These are phyloP conservation scores for Penicillium herquei DNA, from an alignment of 495 filamentous ascomycete genomes.

Conservation along the genomic window DNA sequence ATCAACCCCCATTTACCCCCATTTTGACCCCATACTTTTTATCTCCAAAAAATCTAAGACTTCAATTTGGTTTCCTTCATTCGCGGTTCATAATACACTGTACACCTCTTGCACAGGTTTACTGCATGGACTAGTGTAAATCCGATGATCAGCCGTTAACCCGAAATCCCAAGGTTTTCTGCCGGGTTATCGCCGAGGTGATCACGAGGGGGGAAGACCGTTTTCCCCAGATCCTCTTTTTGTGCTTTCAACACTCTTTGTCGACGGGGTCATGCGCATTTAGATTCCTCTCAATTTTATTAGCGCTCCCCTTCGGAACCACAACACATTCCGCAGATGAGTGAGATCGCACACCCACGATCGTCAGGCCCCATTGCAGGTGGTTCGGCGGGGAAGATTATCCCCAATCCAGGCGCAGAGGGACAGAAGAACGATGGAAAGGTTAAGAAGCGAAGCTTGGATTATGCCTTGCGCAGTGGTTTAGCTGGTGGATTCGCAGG, in stretches of 20 bases:
- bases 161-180: conserved; percentile 25
- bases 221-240: conserved; percentile 22
- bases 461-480: conserved; percentile 79
- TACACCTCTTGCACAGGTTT: no score
- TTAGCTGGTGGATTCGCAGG: conserved; percentile 86
- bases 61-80: no score
- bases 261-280: conserved; percentile 35
- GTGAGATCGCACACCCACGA: conserved; percentile 30
- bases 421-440: conserved; percentile 20
- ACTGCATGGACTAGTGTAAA: conserved; percentile 11
- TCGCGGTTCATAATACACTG: no score
- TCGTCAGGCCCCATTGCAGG: conserved; percentile 25
- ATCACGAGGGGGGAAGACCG: conserved; percentile 29
- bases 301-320: conserved; percentile 12
- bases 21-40: background rate
- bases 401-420: conserved; percentile 9
- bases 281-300: conserved; percentile 2
- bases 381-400: conserved; percentile 11
- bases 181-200: conserved; percentile 25
- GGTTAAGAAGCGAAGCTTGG: conserved; percentile 67
- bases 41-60: background rate
- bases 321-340: conserved; percentile 32
- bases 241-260: conserved; percentile 19
- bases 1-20: background rate
- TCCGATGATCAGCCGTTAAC: conserved; percentile 32